phyloP scores from a whole-genome alignment of 257 asterid genomes.

The Thymus mandschuricus region DNA sequence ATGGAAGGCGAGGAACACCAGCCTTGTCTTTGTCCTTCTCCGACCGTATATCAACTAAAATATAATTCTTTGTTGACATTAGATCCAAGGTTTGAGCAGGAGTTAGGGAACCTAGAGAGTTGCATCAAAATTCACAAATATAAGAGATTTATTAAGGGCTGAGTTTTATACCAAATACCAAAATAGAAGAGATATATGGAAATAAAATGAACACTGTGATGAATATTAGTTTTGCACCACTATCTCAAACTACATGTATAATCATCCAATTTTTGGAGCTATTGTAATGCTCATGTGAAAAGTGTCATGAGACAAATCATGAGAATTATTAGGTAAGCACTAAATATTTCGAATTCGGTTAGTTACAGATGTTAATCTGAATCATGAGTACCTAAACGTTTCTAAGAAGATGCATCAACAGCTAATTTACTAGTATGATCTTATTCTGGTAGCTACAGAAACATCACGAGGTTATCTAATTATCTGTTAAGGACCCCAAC shows the following conservation, averaged over 20 bases:
- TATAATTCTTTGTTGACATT: constrained; percentile 74
- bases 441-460: not conserved
- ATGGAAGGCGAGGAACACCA: constrained; percentile 93
- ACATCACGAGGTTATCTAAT: not conserved
- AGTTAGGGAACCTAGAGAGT: constrained; percentile 67
- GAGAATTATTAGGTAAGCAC: not conserved
- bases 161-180: no score
- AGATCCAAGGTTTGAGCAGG: constrained; percentile 89
- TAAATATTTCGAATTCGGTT: not conserved
- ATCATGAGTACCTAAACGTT: constrained; percentile 5
- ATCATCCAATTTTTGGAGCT: not conserved
- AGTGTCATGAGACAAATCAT: constrained; percentile 8
- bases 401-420: not conserved
- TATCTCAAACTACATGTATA: not conserved
- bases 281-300: not conserved
- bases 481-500: not conserved
- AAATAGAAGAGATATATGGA: constrained; percentile 2
- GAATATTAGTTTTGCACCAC: constrained; percentile 2
- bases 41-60: constrained; percentile 89
- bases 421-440: not conserved
- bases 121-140: constrained; percentile 22
- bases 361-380: not conserved
- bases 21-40: constrained; percentile 89
- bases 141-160: constrained; percentile 10
- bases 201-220: constrained; percentile 4